phyloP scores from a whole-genome alignment of 345 rosid genomes.

The Turritis glabra region DNA sequence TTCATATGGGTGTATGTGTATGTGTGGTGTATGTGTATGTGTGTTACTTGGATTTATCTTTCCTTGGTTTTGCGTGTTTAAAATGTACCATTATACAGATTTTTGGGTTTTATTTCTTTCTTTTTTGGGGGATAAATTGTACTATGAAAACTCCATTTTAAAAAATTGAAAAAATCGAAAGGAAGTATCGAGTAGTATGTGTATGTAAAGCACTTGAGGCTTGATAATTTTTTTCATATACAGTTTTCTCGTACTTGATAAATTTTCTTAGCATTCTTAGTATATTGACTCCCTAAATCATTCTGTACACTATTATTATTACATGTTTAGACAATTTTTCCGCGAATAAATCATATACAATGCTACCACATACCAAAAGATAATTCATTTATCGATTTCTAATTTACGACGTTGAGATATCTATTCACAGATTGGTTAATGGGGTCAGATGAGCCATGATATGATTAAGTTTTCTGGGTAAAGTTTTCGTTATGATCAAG shows the following conservation, averaged over 20 bases:
- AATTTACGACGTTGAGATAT: not conserved
- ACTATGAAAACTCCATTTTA: slow-evolving; percentile 2
- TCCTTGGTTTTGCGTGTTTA: slow-evolving; percentile 26
- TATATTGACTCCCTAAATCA: not conserved
- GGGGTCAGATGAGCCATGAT: not conserved
- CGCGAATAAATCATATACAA: not conserved
- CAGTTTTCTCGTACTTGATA: not conserved
- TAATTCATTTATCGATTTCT: not conserved
- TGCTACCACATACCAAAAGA: not conserved
- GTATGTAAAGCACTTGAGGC: not conserved
- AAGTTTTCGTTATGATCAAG: not conserved
- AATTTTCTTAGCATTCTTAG: not conserved
- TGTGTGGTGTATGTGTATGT: slow-evolving; percentile 17
- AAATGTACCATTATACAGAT: slow-evolving; percentile 13
- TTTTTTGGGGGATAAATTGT: not conserved
- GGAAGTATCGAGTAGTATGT: not conserved
- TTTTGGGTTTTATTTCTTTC: not conserved
- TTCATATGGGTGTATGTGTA: not conserved
- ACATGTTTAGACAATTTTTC: not conserved
- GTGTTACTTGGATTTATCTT: slow-evolving; percentile 25
- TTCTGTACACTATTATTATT: not conserved
- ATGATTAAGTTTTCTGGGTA: not conserved
- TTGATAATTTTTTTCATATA: not conserved
- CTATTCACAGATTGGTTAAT: not conserved
- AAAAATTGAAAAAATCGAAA: not conserved